phyloP scores from a whole-genome alignment of 1,284 basidiomycete genomes.

The Trichosporon sp. region DNA sequence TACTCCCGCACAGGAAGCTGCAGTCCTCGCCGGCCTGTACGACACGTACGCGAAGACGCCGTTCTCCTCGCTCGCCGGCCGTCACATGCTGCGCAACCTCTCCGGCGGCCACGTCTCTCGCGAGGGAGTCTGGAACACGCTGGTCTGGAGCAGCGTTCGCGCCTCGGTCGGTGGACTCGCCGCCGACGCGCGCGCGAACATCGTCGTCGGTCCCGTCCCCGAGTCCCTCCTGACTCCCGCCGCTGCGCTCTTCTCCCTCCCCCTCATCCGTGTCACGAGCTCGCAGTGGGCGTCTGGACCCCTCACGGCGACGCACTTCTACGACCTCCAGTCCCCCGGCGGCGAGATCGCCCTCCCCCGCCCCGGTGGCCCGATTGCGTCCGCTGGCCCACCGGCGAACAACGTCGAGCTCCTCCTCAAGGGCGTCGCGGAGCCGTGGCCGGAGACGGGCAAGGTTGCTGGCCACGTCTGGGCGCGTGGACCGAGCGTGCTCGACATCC shows the following conservation, averaged over 20 bases:
- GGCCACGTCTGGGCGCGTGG: conserved; percentile 45
- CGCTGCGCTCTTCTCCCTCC: conserved; percentile 47
- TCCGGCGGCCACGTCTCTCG: conserved; percentile 44
- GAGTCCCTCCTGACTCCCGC: conserved; percentile 36
- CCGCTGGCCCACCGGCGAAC: conserved; percentile 49
- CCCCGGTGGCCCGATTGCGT: conserved; percentile 29
- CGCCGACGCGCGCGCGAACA: conserved; percentile 39
- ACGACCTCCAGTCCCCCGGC: conserved; percentile 47
- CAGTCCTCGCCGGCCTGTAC: conserved; percentile 40
- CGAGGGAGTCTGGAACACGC: conserved; percentile 41
- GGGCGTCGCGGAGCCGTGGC: conserved; percentile 31
- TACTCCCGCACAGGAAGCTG: conserved; percentile 41
- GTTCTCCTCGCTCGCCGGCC: conserved; percentile 39
- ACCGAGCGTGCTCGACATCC: conserved; percentile 37
- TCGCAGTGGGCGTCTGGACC: conserved; percentile 45
- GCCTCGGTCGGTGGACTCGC: conserved; percentile 39
- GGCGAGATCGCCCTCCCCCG: conserved; percentile 24
- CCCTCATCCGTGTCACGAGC: conserved; percentile 43
- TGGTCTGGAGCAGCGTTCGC: conserved; percentile 40
- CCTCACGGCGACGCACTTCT: conserved; percentile 48
- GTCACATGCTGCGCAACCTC: conserved; percentile 44
- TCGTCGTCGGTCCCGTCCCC: conserved; percentile 47
- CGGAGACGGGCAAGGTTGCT: conserved; percentile 28
- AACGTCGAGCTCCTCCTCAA: conserved; percentile 52
- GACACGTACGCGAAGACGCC: conserved; percentile 34